These are phyloP conservation scores for Penicillium frequentans DNA, from an alignment of 2,329 filamentous ascomycete genomes.

Conservation along the genomic window DNA sequence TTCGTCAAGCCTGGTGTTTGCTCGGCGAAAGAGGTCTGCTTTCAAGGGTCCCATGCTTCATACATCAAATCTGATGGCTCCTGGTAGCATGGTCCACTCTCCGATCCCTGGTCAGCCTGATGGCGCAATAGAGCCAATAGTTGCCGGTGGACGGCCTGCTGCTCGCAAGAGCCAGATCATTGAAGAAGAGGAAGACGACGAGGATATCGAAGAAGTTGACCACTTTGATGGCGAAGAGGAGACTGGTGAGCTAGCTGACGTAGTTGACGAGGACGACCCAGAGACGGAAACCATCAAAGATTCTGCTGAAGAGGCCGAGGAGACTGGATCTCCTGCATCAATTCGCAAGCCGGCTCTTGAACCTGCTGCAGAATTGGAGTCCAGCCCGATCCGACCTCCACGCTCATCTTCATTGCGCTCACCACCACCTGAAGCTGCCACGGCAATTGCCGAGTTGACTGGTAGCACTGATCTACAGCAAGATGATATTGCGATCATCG, in stretches of 20 bases:
- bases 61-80: constrained; percentile 35
- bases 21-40: constrained; percentile 45
- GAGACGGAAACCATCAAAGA: constrained; percentile 7
- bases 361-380: constrained; percentile 32
- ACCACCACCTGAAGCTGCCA: constrained; percentile 12
- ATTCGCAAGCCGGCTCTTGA: constrained; percentile 28
- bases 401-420: constrained; percentile 41
- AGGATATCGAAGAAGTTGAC: constrained; percentile 45
- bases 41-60: constrained; percentile 49
- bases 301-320: constrained; percentile 2
- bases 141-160: constrained; percentile 24
- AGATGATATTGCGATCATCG: neutral
- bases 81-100: constrained; percentile 35
- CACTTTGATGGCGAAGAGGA: constrained; percentile 37
- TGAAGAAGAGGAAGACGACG: constrained; percentile 45
- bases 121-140: constrained; percentile 15
- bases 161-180: constrained; percentile 45
- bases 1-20: constrained; percentile 46
- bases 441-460: constrained; percentile 7
- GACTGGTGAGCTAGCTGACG: constrained; percentile 23
- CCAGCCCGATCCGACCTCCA: constrained; percentile 33
- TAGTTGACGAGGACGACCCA: constrained; percentile 9
- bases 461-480: constrained; percentile 4
- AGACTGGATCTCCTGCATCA: constrained; percentile 17
- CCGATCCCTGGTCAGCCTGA: constrained; percentile 32